These are phyloP conservation scores for Eucalyptus cloeziana DNA, from an alignment of 345 rosid genomes.

Conservation along the genomic window DNA sequence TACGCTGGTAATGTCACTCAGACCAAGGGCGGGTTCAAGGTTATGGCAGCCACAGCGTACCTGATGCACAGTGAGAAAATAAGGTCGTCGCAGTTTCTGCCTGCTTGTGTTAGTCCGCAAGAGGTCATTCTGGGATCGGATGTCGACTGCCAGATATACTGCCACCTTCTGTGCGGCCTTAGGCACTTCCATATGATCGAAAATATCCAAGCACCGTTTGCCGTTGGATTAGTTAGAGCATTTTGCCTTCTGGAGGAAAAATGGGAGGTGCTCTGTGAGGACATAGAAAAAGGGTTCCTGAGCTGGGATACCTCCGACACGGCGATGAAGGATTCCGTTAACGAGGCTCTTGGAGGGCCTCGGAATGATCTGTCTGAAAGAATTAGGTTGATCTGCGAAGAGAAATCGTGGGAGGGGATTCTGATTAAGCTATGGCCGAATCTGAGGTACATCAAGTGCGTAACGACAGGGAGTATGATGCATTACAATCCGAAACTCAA, in stretches of 20 bases:
- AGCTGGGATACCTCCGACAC: constrained; percentile 10
- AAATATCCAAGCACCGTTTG: constrained; percentile 26
- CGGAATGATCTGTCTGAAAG: constrained; percentile 15
- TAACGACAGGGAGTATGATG: constrained; percentile 39
- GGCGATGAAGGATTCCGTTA: constrained; percentile 26
- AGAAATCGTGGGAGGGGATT: constrained; percentile 27
- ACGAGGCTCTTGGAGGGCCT: constrained; percentile 26
- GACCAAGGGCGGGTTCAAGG: constrained; percentile 31
- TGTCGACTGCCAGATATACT: constrained; percentile 26
- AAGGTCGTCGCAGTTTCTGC: constrained; percentile 1
- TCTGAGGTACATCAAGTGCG: constrained; percentile 22
- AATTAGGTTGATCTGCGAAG: constrained; percentile 12
- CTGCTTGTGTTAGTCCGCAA: constrained; percentile 6
- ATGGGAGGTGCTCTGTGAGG: constrained; percentile 33
- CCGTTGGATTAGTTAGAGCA: constrained; percentile 15
- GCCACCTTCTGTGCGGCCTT: constrained; percentile 43
- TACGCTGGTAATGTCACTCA: constrained; percentile 16
- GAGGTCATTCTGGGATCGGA: constrained; percentile 27
- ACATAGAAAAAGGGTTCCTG: constrained; percentile 22
- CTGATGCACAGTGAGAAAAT: constrained; percentile 7
- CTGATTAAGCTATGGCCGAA: constrained; percentile 34
- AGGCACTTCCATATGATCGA: constrained; percentile 10
- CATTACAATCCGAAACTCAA: constrained; percentile 31
- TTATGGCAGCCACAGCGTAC: constrained; percentile 33
- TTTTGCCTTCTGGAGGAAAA: constrained; percentile 19